These are phyloP conservation scores for Naganishia friedmannii DNA, from an alignment of 768 basidiomycete species.

Conservation along the genomic window DNA sequence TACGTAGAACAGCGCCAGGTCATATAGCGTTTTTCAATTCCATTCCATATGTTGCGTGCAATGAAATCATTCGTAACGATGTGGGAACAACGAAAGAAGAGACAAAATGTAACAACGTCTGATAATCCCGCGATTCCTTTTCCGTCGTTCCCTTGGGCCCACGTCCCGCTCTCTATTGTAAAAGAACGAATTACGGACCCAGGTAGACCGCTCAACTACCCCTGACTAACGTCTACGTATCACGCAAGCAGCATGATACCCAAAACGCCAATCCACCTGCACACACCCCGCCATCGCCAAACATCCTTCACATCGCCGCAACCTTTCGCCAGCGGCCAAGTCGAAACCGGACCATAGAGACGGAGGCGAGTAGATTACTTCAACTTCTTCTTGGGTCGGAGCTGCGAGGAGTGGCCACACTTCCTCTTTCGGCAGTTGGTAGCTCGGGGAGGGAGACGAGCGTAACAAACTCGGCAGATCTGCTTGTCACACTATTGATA, in stretches of 20 bases:
- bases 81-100: slow-evolving; percentile 14
- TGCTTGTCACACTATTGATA: slow-evolving; percentile 78
- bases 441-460: slow-evolving; percentile 96
- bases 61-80: slow-evolving; percentile 24
- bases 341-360: not conserved
- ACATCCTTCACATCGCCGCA: not conserved
- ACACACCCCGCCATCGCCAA: not conserved
- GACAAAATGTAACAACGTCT: slow-evolving; percentile 8
- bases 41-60: slow-evolving; percentile 20
- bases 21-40: slow-evolving; percentile 26
- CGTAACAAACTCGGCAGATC: slow-evolving; percentile 99
- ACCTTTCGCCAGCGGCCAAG: not conserved
- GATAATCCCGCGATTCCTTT: not conserved
- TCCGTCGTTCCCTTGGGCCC: too few species aligned
- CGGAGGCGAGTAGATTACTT: slow-evolving; percentile 61
- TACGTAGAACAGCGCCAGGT: not conserved
- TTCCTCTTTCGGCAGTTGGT: slow-evolving; percentile 78
- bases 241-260: not conserved
- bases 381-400: slow-evolving; percentile 81
- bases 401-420: slow-evolving; percentile 54
- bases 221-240: not conserved
- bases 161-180: not conserved
- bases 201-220: slow-evolving; percentile 24
- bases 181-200: not conserved
- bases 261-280: slow-evolving; percentile 4